phyloP scores from a whole-genome alignment of 768 basidiomycete species.

The Rickenella mellea region DNA sequence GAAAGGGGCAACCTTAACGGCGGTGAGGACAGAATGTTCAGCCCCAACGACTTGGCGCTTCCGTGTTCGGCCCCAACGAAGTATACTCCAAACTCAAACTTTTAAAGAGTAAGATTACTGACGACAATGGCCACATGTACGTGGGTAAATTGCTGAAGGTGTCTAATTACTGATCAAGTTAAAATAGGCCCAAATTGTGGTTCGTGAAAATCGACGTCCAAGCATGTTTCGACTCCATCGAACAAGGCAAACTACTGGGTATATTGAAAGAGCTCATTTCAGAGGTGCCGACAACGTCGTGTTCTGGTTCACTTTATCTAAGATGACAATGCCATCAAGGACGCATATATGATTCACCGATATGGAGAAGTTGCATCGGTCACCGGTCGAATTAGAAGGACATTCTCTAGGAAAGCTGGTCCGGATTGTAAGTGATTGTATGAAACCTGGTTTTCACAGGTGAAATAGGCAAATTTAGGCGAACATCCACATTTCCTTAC shows the following conservation, averaged over 20 bases:
- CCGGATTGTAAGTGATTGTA: conserved; percentile 45
- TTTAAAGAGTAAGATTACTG: conserved; percentile 41
- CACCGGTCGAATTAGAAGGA: conserved; percentile 47
- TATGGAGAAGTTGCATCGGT: conserved; percentile 57
- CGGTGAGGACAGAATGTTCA: conserved; percentile 41
- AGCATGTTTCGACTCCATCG: conserved; percentile 94
- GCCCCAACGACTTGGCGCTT: conserved; percentile 62
- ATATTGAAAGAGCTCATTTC: conserved; percentile 69
- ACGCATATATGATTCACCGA: conserved; percentile 59
- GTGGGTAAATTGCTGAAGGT: neutral
- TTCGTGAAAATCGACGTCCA: conserved; percentile 96
- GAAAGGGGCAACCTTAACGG: neutral
- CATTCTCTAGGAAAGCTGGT: conserved; percentile 49
- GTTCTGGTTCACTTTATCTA: no score
- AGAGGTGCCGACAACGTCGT: no score
- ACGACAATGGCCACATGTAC: conserved; percentile 1
- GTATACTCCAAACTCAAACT: conserved; percentile 65
- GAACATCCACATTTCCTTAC: conserved; percentile 69
- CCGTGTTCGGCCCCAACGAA: conserved; percentile 77
- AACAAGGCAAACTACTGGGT: conserved; percentile 73
- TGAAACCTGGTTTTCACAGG: neutral
- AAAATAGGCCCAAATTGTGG: conserved; percentile 70
- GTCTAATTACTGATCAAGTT: conserved; percentile 1
- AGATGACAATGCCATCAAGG: conserved; percentile 42
- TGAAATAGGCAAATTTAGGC: conserved; percentile 30